Evolutionary conservation across 441 rosid genomes (phyloP), one percentile per base, ranked within the genome.

Genomic region (Biscutella auriculata): DNA sequence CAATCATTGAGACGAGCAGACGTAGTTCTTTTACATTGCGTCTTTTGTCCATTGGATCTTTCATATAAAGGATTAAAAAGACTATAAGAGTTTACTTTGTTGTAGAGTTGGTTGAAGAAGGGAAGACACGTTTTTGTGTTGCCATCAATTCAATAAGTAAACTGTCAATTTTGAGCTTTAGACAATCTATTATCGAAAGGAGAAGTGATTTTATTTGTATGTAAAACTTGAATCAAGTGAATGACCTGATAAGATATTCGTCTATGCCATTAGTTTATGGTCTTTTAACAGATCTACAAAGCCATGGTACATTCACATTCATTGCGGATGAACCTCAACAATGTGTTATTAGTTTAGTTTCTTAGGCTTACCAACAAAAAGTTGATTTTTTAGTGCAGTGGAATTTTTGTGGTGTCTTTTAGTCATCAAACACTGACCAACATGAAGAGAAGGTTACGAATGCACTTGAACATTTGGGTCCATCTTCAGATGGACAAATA

Each of bases 351-450:
- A 6, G 23, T 57, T 13, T 46, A 30, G 16, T 39, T 27, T 33
- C 4, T 13, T 43, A 42, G 42, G 42, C 28, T 44, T 63, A 19
- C 36, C 1, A 28, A 52, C 15, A n/a, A 0, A 40, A 44, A 26
- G 61, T 26, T 55, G 15, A 17, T 1, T 15, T 16, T 52, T 67
- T 56, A 56, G 37, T 66, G 61, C 85, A 87, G 97, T 71, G 56
- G 77, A 79, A 69, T 60, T 87, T 62, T 88, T 84, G 39, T 66
- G 85, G 70, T 53, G n/a, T 73, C 62, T 83, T 81, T 68, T 87
- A 95, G 96, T 65, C 82, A 70, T 37, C 83, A 35, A 96, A 85
- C 79, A 75, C 87, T 7, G 96, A 89, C 53, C 83, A 87, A 70
- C 88, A 77, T 33, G 86, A 82, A 70, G 73, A 54, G 39, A 82